These are phyloP conservation scores for Arachis stenosperma DNA, from an alignment of 306 rosid species.

Conservation along the genomic window DNA sequence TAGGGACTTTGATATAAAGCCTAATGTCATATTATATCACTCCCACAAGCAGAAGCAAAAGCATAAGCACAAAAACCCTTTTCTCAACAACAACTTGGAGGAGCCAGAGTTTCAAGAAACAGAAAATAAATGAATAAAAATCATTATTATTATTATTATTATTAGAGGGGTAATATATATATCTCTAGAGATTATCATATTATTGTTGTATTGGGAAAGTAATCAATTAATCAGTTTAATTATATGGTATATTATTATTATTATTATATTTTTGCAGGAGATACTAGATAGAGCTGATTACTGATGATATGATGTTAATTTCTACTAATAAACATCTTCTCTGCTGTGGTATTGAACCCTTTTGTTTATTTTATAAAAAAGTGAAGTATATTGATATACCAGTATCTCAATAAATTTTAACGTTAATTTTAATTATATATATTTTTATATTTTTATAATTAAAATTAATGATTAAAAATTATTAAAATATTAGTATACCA, in stretches of 20 bases:
- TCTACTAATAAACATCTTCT: too few relatives aligned
- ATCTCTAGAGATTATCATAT: too few relatives aligned
- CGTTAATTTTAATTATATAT: too few relatives aligned
- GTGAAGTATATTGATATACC: too few relatives aligned
- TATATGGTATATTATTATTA: constrained; percentile 1
- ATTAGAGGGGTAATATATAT: neutral
- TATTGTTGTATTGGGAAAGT: constrained; percentile 8
- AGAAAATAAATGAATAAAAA: neutral
- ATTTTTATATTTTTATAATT: too few relatives aligned
- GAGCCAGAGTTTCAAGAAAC: constrained; percentile 36
- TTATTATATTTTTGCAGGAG: constrained; percentile 24
- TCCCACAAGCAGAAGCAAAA: constrained; percentile 34
- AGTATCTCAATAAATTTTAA: too few relatives aligned
- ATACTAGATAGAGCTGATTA: neutral
- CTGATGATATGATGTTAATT: neutral
- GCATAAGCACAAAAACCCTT: neutral
- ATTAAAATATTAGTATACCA: too few relatives aligned
- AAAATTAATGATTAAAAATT: too few relatives aligned
- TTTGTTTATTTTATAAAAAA: neutral
- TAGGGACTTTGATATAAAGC: constrained; percentile 53
- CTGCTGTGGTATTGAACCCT: too few relatives aligned
- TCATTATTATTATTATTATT: neutral
- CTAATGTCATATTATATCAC: constrained; percentile 57
- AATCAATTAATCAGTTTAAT: neutral
- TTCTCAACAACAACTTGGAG: constrained; percentile 31